phyloP scores from a whole-genome alignment of 371 early-diverging fungal genomes.

The Dichotomocladium elegans region DNA sequence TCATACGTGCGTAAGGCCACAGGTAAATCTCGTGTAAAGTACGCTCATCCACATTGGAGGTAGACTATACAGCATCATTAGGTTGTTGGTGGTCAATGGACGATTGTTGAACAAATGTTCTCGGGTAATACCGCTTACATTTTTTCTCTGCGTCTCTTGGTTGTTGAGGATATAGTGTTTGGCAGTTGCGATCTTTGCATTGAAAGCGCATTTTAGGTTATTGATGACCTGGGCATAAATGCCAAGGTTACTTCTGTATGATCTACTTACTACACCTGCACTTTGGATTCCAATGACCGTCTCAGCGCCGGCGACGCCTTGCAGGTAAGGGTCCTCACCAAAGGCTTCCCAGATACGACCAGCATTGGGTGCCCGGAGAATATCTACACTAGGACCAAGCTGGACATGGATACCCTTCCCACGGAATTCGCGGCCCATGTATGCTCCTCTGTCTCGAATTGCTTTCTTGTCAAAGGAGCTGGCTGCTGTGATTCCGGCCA shows the following conservation, averaged over 20 bases:
- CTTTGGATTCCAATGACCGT: conserved; percentile 36
- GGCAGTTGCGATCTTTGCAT: conserved; percentile 48
- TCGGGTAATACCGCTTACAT: background rate
- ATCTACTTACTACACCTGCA: conserved; percentile 36
- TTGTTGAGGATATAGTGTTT: conserved; percentile 55
- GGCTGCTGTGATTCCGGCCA: conserved; percentile 50
- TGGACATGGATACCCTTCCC: conserved; percentile 47
- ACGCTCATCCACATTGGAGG: conserved; percentile 37
- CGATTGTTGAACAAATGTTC: background rate
- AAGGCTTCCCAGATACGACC: conserved; percentile 61
- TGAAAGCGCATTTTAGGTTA: background rate
- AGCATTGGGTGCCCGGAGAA: background rate
- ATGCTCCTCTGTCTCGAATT: conserved; percentile 39
- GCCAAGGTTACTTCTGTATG: background rate
- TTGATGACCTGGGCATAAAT: background rate
- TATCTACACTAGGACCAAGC: conserved; percentile 34
- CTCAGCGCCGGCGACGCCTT: conserved; percentile 27
- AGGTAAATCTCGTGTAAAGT: conserved; percentile 53
- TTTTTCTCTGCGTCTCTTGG: conserved; percentile 35
- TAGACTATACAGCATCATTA: conserved; percentile 10
- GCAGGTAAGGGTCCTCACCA: conserved; percentile 62
- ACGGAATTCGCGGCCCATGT: conserved; percentile 50
- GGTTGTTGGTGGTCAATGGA: background rate
- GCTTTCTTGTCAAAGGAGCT: conserved; percentile 46
- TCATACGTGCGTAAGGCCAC: conserved; percentile 40